Evolutionary conservation across 2,329 filamentous ascomycete species (phyloP).

Genomic region (Periconia macrospinosa): DNA sequence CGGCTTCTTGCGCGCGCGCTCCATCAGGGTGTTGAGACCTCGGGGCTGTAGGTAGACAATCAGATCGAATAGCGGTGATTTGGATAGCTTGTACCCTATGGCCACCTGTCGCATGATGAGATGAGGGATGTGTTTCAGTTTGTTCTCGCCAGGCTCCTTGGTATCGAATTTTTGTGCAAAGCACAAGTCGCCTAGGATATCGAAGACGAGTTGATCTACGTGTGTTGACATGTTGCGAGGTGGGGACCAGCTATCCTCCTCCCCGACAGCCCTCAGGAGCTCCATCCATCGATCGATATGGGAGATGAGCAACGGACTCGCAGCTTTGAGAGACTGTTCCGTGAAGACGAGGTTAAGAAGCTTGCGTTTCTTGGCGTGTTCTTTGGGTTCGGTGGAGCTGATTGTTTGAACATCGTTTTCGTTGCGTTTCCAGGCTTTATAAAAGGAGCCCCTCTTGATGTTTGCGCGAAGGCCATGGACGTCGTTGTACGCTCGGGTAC

Average conservation of each 20-base stretch:
- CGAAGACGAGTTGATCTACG: conserved; percentile 39
- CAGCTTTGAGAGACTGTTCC: conserved; percentile 11
- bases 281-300: conserved; percentile 20
- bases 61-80: conserved; percentile 6
- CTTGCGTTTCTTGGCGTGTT: conserved; percentile 11
- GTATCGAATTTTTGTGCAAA: conserved; percentile 39
- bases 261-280: background rate
- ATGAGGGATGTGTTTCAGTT: conserved; percentile 12
- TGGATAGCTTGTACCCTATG: conserved; percentile 7
- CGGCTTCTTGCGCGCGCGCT: background rate
- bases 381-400: conserved; percentile 1
- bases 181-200: conserved; percentile 48
- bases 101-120: conserved; percentile 9
- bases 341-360: conserved; percentile 16
- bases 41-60: conserved; percentile 11
- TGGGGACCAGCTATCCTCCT: conserved; percentile 5
- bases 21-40: conserved; percentile 11
- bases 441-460: conserved; percentile 5
- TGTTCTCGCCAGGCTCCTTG: conserved; percentile 26
- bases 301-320: conserved; percentile 4
- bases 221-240: conserved; percentile 3
- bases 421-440: conserved; percentile 7
- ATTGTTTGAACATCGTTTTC: conserved; percentile 8
- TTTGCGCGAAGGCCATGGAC: conserved; percentile 10
- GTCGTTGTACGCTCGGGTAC: conserved; percentile 4